Evolutionary conservation across 305 asterid genomes (phyloP).

Genomic region (Fraxinus greggii): DNA sequence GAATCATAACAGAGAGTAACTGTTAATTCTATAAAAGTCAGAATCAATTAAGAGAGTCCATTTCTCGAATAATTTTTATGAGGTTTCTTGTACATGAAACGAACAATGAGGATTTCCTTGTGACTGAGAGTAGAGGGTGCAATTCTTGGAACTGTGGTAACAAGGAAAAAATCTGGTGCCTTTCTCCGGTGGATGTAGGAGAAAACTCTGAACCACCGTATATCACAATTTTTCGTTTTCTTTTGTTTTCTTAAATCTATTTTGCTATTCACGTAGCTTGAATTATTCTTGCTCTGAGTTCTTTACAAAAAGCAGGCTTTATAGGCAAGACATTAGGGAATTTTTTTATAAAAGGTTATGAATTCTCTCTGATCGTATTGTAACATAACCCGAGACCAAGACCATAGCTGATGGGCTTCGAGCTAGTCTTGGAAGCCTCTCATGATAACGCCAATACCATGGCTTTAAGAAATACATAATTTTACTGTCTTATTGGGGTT

Average conservation of each 20-base stretch:
- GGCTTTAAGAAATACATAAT: background rate
- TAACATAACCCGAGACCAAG: conserved; percentile 57
- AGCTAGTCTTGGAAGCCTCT: conserved; percentile 77
- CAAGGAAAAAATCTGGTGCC: background rate
- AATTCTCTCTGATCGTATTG: conserved; percentile 44
- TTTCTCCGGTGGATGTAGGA: background rate
- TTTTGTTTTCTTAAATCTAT: background rate
- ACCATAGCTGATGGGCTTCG: conserved; percentile 91
- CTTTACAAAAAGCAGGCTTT: background rate
- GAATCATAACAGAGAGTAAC: background rate
- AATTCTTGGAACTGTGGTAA: background rate
- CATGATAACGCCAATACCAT: conserved; percentile 53
- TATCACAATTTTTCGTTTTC: background rate
- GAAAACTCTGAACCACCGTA: background rate
- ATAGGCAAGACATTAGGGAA: background rate
- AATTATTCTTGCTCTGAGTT: background rate
- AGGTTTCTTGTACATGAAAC: background rate
- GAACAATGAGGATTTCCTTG: background rate
- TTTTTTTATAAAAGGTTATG: background rate
- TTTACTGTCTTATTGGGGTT: background rate
- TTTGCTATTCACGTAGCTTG: background rate
- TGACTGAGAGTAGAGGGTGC: background rate
- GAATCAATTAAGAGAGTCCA: background rate
- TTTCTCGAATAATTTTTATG: background rate
- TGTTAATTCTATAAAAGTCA: background rate